Evolutionary conservation across 495 filamentous ascomycete genomes (phyloP).

Genomic region (Aspergillus heteromorphus): DNA sequence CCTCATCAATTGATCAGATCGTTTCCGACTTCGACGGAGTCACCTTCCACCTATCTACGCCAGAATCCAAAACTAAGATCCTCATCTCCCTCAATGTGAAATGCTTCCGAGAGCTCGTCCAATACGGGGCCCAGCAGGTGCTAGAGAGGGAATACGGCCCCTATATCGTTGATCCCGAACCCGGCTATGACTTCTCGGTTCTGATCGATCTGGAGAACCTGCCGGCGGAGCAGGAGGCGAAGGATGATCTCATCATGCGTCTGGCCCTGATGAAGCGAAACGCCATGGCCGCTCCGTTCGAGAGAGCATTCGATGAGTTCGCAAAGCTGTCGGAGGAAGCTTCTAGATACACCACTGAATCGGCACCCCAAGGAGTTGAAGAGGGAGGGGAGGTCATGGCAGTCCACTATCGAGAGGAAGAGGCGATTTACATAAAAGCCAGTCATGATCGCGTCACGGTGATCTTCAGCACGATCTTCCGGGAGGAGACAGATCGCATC

Average conservation of each 20-base stretch:
- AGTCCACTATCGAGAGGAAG: slow-evolving; percentile 96
- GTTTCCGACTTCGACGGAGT: slow-evolving; percentile 98
- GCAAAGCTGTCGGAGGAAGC: slow-evolving; percentile 78
- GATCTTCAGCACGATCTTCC: slow-evolving; percentile 97
- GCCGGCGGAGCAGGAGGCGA: slow-evolving; percentile 70
- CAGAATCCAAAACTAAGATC: slow-evolving; percentile 86
- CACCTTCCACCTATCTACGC: slow-evolving; percentile 95
- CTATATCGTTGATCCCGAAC: slow-evolving; percentile 82
- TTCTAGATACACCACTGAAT: slow-evolving; percentile 82
- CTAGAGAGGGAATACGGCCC: slow-evolving; percentile 90
- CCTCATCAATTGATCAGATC: slow-evolving; percentile 88
- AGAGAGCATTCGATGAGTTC: slow-evolving; percentile 91
- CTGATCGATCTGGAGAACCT: slow-evolving; percentile 81
- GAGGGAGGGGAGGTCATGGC: slow-evolving; percentile 93
- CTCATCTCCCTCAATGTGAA: slow-evolving; percentile 87
- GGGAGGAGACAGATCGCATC: slow-evolving; percentile 94
- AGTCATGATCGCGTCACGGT: slow-evolving; percentile 95
- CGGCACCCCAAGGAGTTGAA: slow-evolving; percentile 78
- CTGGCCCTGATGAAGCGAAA: slow-evolving; percentile 91
- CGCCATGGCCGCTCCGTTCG: slow-evolving; percentile 96
- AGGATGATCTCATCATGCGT: slow-evolving; percentile 77
- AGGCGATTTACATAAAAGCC: slow-evolving; percentile 99
- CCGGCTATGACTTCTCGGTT: slow-evolving; percentile 91
- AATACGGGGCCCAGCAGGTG: slow-evolving; percentile 87
- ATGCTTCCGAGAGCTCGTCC: slow-evolving; percentile 86